Base-by-base conservation (phyloP, 495 filamentous ascomycete genomes). In the Penicillium samsonianum region DNA sequence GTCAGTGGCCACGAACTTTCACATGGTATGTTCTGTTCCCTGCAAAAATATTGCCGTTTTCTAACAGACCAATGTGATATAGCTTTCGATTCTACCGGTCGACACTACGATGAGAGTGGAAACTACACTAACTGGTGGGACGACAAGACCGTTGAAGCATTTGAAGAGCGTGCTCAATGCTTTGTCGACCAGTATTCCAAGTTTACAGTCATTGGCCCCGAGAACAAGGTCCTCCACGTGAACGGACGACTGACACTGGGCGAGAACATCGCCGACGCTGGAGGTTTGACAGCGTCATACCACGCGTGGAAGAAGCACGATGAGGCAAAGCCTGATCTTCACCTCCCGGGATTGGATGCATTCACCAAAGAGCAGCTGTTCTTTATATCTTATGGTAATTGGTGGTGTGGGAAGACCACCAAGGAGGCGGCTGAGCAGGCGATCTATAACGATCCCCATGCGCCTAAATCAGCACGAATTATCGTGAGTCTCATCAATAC, bases 181-280 rank as follows among this genome's bases (percentile, higher is more conserved):
- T 90, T 91, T 61, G 76, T 88, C 46, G 76, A 87, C 26, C 87
- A 91, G 67, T 91, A 88, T 67, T 74, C 70, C 43, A 75, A 86
- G 10, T 89, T 81, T 60, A 84, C 82, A 2, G 81, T 89, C 11
- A 72, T 77, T 10, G 82, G 80, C 0, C 68, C 71, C 7, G 73
- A 82, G 25, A 81, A 76, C 28, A 77, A 85, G 59, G 72, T 79
- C 6, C 74, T 86, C 1, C 83, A 90, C 64, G 84, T 90, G 53
- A 89, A 89, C 57, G 88, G 88, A 33, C 72, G 71, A 19, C 71
- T 87, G 25, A 91, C 88, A 0, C 75, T 89, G 4, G 87, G 85
- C 19, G 88, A 91, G 75, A 90, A 90, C 63, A 88, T 91, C 50
- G 86, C 88, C 4, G 88, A 91, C 67, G 87, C 87, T 2, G 88